Conservation (phyloP, 768 basidiomycete species). For the Pholiota microspora region DNA sequence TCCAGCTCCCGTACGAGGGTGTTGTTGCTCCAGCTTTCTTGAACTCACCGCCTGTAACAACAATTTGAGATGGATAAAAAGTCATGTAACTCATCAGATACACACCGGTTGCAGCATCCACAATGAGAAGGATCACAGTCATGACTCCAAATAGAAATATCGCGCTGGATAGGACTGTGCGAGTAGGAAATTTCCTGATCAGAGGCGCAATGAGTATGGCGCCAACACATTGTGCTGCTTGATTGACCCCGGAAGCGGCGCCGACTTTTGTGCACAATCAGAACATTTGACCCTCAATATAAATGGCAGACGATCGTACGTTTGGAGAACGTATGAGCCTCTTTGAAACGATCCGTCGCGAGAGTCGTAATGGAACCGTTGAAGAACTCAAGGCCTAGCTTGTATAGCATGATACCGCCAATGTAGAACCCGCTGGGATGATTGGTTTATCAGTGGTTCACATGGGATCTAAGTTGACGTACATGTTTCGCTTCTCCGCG, state of each 20-base stretch:
- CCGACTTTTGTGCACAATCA: slow-evolving; percentile 19
- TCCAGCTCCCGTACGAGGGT: slow-evolving; percentile 26
- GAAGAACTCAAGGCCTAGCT: slow-evolving; percentile 32
- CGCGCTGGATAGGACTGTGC: slow-evolving; percentile 24
- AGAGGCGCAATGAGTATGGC: slow-evolving; percentile 32
- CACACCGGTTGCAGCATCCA: slow-evolving; percentile 28
- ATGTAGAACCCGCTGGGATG: slow-evolving; percentile 24
- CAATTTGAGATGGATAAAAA: background rate
- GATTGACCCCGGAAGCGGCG: slow-evolving; percentile 29
- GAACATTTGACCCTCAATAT: background rate
- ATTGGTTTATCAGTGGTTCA: background rate
- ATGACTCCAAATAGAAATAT: slow-evolving; percentile 28
- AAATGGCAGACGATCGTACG: slow-evolving; percentile 15
- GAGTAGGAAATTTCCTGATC: slow-evolving; percentile 29
- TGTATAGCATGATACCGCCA: slow-evolving; percentile 31
- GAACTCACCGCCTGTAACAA: slow-evolving; percentile 24
- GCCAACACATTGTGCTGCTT: slow-evolving; percentile 33
- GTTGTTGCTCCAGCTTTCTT: slow-evolving; percentile 19
- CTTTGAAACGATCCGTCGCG: slow-evolving; percentile 30
- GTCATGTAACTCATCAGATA: background rate
- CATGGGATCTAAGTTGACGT: background rate
- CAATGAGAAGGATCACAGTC: slow-evolving; percentile 29
- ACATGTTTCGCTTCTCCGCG: slow-evolving; percentile 31
- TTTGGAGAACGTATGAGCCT: slow-evolving; percentile 25
- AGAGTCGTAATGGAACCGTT: slow-evolving; percentile 32